These are phyloP conservation scores for Phytophthora constricta DNA, from an alignment of 352 stramenopile genomes.

Conservation along the genomic window DNA sequence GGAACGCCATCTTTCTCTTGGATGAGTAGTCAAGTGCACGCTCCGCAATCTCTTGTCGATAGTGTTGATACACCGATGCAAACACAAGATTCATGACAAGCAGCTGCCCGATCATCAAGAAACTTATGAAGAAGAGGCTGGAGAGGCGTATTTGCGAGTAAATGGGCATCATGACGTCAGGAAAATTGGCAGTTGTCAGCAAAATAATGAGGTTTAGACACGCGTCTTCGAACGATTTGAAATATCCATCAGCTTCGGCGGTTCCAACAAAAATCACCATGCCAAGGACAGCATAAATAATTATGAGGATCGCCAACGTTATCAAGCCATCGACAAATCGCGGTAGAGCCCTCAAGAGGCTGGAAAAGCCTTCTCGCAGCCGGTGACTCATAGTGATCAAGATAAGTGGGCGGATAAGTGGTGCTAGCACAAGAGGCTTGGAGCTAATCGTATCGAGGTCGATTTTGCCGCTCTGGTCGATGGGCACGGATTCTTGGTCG, in stretches of 20 bases:
- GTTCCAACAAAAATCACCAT: slow-evolving; percentile 78
- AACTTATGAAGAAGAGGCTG: slow-evolving; percentile 75
- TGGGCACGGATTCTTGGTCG: not conserved
- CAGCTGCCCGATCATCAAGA: slow-evolving; percentile 73
- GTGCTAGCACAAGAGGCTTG: slow-evolving; percentile 48
- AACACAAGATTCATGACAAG: slow-evolving; percentile 87
- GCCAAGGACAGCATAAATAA: slow-evolving; percentile 62
- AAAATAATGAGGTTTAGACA: slow-evolving; percentile 71
- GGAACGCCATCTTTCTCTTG: slow-evolving; percentile 53
- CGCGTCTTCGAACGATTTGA: slow-evolving; percentile 55
- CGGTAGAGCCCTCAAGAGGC: slow-evolving; percentile 47
- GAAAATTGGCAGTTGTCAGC: slow-evolving; percentile 85
- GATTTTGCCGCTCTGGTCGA: not conserved
- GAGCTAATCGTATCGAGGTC: slow-evolving; percentile 3
- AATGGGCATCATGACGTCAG: slow-evolving; percentile 80
- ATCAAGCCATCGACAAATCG: slow-evolving; percentile 54
- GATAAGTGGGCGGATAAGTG: slow-evolving; percentile 52
- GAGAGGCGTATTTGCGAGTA: slow-evolving; percentile 53
- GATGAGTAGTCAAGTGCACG: slow-evolving; percentile 34
- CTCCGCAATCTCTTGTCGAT: slow-evolving; percentile 51
- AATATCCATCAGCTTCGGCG: slow-evolving; percentile 53
- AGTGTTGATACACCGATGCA: slow-evolving; percentile 76
- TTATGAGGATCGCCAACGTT: slow-evolving; percentile 54
- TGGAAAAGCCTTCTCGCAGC: slow-evolving; percentile 53
- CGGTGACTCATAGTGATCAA: slow-evolving; percentile 63